Conservation (phyloP, 176 grass and related monocot genomes). For the Hordeum vulgare region DNA sequence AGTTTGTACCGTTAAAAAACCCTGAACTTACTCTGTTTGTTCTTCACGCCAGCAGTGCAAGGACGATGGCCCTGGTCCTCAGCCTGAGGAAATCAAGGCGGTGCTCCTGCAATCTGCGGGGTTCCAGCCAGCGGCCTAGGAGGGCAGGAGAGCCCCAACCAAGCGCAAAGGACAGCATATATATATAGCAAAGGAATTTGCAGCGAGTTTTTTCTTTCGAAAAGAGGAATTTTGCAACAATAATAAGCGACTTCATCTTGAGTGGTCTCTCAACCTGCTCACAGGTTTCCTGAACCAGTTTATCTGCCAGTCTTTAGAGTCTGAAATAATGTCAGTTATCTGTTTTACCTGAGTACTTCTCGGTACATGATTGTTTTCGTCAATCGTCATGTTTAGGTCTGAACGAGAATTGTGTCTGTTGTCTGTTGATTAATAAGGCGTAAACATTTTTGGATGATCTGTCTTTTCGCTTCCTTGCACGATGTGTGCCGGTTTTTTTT, state of each 20-base stretch:
- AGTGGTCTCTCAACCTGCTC: neutral
- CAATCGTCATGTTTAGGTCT: neutral
- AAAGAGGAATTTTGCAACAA: neutral
- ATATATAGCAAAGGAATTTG: neutral
- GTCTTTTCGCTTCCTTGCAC: neutral
- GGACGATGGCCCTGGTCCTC: constrained; percentile 61
- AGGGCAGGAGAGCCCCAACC: neutral
- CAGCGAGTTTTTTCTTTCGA: neutral
- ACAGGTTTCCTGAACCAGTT: neutral
- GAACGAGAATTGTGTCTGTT: neutral
- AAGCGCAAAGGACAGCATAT: neutral
- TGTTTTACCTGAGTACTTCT: neutral
- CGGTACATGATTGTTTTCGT: constrained; percentile 1
- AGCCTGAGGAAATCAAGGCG: constrained; percentile 86
- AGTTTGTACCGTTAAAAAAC: neutral
- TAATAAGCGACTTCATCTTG: constrained; percentile 20
- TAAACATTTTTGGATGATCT: neutral
- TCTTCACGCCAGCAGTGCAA: constrained; percentile 60
- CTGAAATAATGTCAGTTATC: constrained; percentile 18
- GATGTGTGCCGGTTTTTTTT: neutral
- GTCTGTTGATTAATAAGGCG: neutral
- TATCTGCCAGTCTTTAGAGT: neutral
- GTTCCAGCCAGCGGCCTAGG: constrained; percentile 41
- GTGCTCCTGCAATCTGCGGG: constrained; percentile 71
- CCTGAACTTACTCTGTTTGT: neutral